phyloP scores from a whole-genome alignment of 495 filamentous ascomycete species.

The Schizothecium vesticola region DNA sequence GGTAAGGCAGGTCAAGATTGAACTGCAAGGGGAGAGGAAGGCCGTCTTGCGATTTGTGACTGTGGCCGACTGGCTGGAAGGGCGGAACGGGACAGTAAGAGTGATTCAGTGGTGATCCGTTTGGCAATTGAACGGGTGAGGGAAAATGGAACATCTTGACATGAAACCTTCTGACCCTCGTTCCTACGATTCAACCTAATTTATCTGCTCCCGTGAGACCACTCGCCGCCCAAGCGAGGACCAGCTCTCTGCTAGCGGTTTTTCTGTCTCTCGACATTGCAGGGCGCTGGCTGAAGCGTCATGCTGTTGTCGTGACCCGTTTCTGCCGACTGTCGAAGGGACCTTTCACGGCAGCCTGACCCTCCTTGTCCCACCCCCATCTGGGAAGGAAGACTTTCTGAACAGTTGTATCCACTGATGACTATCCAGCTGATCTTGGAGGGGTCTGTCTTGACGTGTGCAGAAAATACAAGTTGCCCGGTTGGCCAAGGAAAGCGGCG shows the following conservation, averaged over 20 bases:
- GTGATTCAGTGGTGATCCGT: background rate
- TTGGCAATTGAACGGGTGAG: background rate
- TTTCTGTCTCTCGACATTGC: no score
- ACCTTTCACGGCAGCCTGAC: background rate
- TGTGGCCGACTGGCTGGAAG: conserved; percentile 8
- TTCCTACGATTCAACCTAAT: no score
- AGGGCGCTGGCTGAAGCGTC: background rate
- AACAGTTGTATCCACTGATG: background rate
- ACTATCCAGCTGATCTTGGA: no score
- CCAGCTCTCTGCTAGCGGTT: no score
- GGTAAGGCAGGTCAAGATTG: conserved; percentile 16
- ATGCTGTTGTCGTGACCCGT: background rate
- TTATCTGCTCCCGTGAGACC: no score
- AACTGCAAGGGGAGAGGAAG: conserved; percentile 8
- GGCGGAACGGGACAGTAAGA: background rate
- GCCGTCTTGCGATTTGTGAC: conserved; percentile 10
- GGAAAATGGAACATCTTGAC: no score
- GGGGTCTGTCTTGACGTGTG: no score
- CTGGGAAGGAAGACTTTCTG: background rate
- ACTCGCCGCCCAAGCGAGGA: no score
- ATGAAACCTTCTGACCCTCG: no score
- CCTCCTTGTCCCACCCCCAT: background rate
- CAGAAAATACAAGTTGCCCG: no score
- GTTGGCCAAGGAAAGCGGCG: no score
- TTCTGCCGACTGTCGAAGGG: background rate